A percentile compares a stretch with the other conserved stretches of the same genome.
Conservation (phyloP, 2,329 filamentous ascomycete species). For the Pseudogymnoascus pannorum region DNA sequence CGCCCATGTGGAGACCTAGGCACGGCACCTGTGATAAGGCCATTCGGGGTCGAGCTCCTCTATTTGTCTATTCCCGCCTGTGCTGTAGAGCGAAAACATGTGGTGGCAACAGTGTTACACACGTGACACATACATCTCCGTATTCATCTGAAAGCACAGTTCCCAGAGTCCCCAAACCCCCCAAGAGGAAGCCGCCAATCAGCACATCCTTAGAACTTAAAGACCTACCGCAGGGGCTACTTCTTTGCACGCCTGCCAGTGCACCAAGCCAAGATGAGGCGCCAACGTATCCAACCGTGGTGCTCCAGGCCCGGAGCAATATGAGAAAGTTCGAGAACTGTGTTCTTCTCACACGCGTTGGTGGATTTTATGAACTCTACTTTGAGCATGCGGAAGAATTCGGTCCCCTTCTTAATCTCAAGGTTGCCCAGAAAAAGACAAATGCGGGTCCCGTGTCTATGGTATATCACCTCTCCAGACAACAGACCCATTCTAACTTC, state of each 20-base stretch:
- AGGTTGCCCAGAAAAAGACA: constrained; percentile 76
- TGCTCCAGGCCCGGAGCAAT: constrained; percentile 79
- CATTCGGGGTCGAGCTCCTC: not conserved
- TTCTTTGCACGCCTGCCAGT: not conserved
- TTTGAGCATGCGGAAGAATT: constrained; percentile 91
- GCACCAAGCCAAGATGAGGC: constrained; percentile 22
- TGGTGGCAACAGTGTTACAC: not conserved
- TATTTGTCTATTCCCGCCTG: not conserved
- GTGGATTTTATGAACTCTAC: constrained; percentile 96
- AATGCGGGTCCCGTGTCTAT: constrained; percentile 74
- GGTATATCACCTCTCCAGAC: constrained; percentile 42
- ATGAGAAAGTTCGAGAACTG: constrained; percentile 89
- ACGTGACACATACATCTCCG: constrained; percentile 1
- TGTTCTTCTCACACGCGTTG: constrained; percentile 83
- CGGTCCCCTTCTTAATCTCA: constrained; percentile 78
- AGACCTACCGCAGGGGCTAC: not conserved
- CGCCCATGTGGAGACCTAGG: not conserved
- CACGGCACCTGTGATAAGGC: constrained; percentile 2
- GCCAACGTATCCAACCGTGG: constrained; percentile 72
- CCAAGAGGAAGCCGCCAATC: not conserved
- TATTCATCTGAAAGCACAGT: not conserved
- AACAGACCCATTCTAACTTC: not conserved
- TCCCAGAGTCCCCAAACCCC: not conserved
- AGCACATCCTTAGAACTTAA: not conserved
- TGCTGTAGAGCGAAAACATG: not conserved